A percentile compares a stretch with the other conserved stretches of the same genome.
Evolutionary conservation across 495 filamentous ascomycete genomes (phyloP).

Genomic region (Aspergillus cristatus): DNA sequence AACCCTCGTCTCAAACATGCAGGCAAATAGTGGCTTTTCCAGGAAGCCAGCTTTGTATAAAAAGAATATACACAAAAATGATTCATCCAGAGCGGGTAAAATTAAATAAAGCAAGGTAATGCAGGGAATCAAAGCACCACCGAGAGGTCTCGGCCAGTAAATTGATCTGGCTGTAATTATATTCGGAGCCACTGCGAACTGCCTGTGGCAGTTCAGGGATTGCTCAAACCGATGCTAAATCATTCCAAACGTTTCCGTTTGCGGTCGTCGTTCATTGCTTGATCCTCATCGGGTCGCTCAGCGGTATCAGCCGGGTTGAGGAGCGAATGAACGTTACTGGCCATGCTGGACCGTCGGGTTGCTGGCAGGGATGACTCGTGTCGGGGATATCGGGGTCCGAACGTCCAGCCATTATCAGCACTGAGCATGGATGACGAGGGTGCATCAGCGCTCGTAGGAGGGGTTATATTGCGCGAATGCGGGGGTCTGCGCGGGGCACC

Average conservation of each 20-base stretch:
- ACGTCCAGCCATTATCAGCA: constrained; percentile 50
- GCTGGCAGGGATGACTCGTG: constrained; percentile 48
- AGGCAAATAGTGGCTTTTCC: too few relatives aligned
- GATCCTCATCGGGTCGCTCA: constrained; percentile 64
- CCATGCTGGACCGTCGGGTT: constrained; percentile 64
- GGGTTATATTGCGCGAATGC: constrained; percentile 64
- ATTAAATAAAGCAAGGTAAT: too few relatives aligned
- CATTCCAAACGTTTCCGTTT: constrained; percentile 71
- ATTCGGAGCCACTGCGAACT: too few relatives aligned
- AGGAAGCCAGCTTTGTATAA: too few relatives aligned
- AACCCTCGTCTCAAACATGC: too few relatives aligned
- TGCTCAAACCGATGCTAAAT: constrained; percentile 6
- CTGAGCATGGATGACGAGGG: constrained; percentile 35
- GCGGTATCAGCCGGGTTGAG: constrained; percentile 81
- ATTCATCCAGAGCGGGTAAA: too few relatives aligned
- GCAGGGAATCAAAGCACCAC: too few relatives aligned
- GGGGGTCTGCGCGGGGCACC: constrained; percentile 47
- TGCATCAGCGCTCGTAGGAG: constrained; percentile 48
- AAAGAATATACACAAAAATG: too few relatives aligned
- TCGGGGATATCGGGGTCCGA: constrained; percentile 36
- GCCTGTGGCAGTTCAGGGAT: too few relatives aligned
- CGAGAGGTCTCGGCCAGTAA: too few relatives aligned
- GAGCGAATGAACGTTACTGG: constrained; percentile 65
- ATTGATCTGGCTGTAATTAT: too few relatives aligned
- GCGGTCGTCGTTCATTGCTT: constrained; percentile 51